Evolutionary conservation across 441 rosid species (phyloP).

Genomic region (Syzygium syzygioides): DNA sequence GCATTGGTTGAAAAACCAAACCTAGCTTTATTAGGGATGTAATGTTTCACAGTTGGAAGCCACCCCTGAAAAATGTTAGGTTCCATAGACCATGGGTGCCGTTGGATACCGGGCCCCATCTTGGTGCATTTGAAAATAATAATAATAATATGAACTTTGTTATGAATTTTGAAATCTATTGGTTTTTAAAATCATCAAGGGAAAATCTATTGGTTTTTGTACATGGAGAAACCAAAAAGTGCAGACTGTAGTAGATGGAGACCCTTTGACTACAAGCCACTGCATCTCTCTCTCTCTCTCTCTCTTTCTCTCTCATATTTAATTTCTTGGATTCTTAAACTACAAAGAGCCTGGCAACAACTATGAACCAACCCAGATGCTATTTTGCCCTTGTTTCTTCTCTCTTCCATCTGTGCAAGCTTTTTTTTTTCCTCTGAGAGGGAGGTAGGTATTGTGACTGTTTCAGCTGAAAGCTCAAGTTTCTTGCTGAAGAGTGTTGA

Average conservation of each 20-base stretch:
- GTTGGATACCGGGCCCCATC: constrained; percentile 39
- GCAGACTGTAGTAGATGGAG: not conserved
- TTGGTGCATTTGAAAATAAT: constrained; percentile 27
- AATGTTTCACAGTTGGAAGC: constrained; percentile 2
- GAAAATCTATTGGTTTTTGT: constrained; percentile 2
- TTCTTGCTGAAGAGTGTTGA: not conserved
- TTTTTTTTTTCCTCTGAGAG: not conserved
- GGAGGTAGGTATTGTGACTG: not conserved
- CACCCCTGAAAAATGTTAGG: not conserved
- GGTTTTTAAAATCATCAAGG: constrained; percentile 34
- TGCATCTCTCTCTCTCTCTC: constrained; percentile 13
- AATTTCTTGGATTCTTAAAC: constrained; percentile 13
- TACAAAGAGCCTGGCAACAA: not conserved
- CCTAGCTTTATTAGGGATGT: not conserved
- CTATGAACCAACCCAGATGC: constrained; percentile 8
- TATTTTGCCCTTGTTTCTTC: not conserved
- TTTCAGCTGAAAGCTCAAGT: not conserved
- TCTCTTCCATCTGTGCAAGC: not conserved
- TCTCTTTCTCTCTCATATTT: constrained; percentile 8
- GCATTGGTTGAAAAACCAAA: not conserved
- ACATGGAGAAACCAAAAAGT: constrained; percentile 45
- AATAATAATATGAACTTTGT: not conserved
- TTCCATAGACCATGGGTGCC: constrained; percentile 1
- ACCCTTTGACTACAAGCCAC: constrained; percentile 31
- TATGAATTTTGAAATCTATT: not conserved